These are phyloP conservation scores for Nepenthes gracilis DNA, from an alignment of 148 eudicot genomes.

Conservation along the genomic window DNA sequence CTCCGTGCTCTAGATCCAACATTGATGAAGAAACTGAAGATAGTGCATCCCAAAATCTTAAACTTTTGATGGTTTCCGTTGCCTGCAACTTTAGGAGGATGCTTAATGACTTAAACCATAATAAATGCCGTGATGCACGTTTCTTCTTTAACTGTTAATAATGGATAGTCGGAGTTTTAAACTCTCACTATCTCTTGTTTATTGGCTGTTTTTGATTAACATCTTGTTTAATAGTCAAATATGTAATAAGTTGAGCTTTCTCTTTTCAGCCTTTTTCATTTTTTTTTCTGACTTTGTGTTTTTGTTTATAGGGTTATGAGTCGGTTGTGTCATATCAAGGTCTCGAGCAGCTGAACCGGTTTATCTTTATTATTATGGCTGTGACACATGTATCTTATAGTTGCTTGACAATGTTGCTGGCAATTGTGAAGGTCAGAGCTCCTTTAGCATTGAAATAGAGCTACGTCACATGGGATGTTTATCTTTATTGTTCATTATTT, in stretches of 20 bases:
- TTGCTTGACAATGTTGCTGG: conserved; percentile 96
- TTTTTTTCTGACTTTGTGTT: not conserved
- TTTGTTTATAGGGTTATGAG: conserved; percentile 48
- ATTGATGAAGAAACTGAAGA: conserved; percentile 34
- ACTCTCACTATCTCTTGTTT: not conserved
- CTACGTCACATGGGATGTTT: not conserved
- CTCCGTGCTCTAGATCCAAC: conserved; percentile 69
- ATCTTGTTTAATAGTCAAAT: not conserved
- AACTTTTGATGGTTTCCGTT: conserved; percentile 38
- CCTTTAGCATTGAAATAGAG: not conserved
- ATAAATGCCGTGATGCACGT: conserved; percentile 69
- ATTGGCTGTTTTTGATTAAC: not conserved
- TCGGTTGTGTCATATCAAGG: conserved; percentile 96
- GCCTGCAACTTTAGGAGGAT: conserved; percentile 39
- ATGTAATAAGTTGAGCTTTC: not conserved
- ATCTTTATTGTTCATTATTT: too few species aligned
- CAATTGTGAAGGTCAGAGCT: conserved; percentile 70
- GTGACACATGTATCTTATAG: conserved; percentile 94
- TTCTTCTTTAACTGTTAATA: conserved; percentile 3
- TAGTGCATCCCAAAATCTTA: conserved; percentile 33
- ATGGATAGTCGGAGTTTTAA: not conserved
- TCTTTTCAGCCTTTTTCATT: not conserved
- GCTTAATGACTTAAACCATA: conserved; percentile 38
- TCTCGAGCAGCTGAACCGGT: conserved; percentile 93
- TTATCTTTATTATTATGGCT: conserved; percentile 97